Conservation (phyloP, 495 filamentous ascomycete genomes). For the Neurospora sp. region DNA sequence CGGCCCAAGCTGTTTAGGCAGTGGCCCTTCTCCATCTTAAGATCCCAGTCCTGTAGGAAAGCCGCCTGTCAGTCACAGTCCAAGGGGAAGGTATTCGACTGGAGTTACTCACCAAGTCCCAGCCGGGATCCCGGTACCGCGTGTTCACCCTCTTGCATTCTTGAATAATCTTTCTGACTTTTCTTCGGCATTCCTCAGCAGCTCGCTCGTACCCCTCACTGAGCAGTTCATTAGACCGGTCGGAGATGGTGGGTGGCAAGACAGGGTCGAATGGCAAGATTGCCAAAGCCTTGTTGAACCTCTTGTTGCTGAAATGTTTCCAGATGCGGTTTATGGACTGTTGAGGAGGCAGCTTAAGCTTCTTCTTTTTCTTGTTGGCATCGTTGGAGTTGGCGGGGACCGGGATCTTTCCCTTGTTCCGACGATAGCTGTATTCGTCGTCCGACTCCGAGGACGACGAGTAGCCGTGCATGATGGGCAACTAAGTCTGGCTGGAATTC, state of each 20-base stretch:
- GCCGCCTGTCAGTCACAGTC: constrained; percentile 9
- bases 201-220: constrained; percentile 66
- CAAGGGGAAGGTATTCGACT: not conserved
- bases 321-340: constrained; percentile 70
- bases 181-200: constrained; percentile 56
- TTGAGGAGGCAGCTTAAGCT: constrained; percentile 58
- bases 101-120: constrained; percentile 53
- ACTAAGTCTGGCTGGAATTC: not conserved
- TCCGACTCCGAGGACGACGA: constrained; percentile 26
- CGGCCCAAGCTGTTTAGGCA: constrained; percentile 37
- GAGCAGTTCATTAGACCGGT: constrained; percentile 39
- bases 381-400: constrained; percentile 13
- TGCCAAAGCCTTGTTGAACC: constrained; percentile 37
- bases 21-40: constrained; percentile 39
- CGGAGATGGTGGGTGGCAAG: constrained; percentile 31
- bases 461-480: constrained; percentile 27
- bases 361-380: constrained; percentile 41
- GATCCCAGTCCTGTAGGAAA: constrained; percentile 36
- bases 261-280: constrained; percentile 41
- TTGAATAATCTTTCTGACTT: constrained; percentile 77
- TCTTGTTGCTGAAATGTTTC: constrained; percentile 62
- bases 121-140: constrained; percentile 83
- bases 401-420: constrained; percentile 16
- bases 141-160: constrained; percentile 81
- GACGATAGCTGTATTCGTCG: constrained; percentile 25